A percentile compares a stretch with the other conserved stretches of the same genome.
Conservation (phyloP, 352 stramenopile genomes). For the Phytophthora fragariaefolia region DNA sequence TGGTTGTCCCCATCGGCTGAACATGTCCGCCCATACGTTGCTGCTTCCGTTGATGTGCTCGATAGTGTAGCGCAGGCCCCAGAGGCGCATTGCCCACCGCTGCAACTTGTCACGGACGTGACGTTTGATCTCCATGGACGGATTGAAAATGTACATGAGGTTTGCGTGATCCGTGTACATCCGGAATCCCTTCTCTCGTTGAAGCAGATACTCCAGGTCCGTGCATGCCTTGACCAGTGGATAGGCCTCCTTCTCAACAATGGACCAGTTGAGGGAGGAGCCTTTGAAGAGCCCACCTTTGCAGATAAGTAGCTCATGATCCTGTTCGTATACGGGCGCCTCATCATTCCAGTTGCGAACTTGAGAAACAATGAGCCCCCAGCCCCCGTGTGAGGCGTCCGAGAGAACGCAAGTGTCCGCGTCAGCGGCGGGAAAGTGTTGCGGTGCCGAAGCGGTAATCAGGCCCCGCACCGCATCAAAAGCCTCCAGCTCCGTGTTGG, state of each 20-base stretch:
- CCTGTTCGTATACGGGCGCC: constrained; percentile 18
- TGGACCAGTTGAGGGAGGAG: constrained; percentile 24
- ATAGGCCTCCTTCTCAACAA: constrained; percentile 35
- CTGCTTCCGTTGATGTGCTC: constrained; percentile 36
- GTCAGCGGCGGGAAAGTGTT: too few relatives aligned
- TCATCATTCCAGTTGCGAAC: constrained; percentile 21
- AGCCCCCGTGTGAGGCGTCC: too few relatives aligned
- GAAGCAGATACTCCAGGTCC: constrained; percentile 25
- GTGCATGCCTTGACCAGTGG: constrained; percentile 4
- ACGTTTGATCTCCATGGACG: constrained; percentile 29
- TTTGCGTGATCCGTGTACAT: constrained; percentile 40
- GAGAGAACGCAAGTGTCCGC: too few relatives aligned
- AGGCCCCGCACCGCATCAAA: too few relatives aligned
- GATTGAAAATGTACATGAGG: constrained; percentile 33
- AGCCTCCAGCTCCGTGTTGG: neutral
- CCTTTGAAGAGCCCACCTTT: constrained; percentile 31
- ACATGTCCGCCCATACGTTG: constrained; percentile 38
- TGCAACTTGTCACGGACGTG: constrained; percentile 36
- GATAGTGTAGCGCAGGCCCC: constrained; percentile 27
- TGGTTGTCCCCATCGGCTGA: constrained; percentile 29
- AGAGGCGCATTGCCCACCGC: constrained; percentile 26
- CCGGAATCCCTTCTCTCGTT: constrained; percentile 14
- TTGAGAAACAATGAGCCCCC: too few relatives aligned
- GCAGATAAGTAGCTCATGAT: constrained; percentile 30
- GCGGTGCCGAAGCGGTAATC: too few relatives aligned